Conservation (phyloP, 441 rosid genomes). For the Mallotus japonicus region DNA sequence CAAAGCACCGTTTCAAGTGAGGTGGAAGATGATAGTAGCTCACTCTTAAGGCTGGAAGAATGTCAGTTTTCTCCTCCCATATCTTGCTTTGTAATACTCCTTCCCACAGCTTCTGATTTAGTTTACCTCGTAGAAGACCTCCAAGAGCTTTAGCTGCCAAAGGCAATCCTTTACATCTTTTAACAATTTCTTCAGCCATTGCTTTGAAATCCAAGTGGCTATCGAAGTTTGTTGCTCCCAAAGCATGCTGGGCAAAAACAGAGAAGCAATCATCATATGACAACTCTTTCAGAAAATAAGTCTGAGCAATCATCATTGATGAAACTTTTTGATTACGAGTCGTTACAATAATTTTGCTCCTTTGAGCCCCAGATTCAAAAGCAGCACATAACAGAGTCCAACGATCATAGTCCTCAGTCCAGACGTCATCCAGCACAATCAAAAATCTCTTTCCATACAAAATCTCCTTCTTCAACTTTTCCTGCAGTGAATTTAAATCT, state of each 20-base stretch:
- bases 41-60: background rate
- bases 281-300: background rate
- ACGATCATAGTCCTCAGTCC: conserved; percentile 20
- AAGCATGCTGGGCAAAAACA: conserved; percentile 17
- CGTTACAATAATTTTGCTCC: conserved; percentile 2
- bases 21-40: conserved; percentile 6
- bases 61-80: background rate
- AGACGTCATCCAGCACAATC: conserved; percentile 19
- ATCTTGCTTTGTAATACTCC: background rate
- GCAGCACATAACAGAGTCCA: background rate
- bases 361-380: background rate
- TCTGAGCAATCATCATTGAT: background rate
- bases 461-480: conserved; percentile 22
- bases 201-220: conserved; percentile 3
- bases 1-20: conserved; percentile 1
- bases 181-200: conserved; percentile 17
- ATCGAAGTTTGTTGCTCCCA: conserved; percentile 1
- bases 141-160: conserved; percentile 18
- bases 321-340: background rate
- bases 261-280: conserved; percentile 13
- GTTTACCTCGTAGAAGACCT: background rate
- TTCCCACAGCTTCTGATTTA: background rate
- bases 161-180: conserved; percentile 8
- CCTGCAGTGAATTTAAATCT: conserved; percentile 20
- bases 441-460: conserved; percentile 11